These are phyloP conservation scores for Fusarium sp. DNA, from an alignment of 2,329 filamentous ascomycete species.

Conservation along the genomic window DNA sequence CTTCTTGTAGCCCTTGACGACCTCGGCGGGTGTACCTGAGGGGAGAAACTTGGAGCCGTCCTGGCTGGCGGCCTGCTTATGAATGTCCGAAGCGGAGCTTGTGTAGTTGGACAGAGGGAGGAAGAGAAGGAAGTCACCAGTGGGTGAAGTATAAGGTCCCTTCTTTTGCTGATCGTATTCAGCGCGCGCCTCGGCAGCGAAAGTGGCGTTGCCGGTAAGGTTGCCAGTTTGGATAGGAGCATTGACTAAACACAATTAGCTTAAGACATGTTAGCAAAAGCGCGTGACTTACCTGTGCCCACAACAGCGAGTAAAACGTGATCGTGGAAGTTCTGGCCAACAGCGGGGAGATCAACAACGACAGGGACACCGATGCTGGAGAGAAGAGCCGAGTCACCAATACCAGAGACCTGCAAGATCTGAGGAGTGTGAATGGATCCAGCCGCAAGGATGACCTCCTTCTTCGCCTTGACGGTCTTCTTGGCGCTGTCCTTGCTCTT, in stretches of 20 bases:
- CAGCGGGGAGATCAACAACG: conserved; percentile 56
- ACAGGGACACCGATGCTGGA: conserved; percentile 50
- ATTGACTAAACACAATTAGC: neutral
- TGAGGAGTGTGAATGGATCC: conserved; percentile 54
- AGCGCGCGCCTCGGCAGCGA: conserved; percentile 19
- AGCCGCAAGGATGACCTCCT: conserved; percentile 55
- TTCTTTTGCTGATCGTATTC: conserved; percentile 15
- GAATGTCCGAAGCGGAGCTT: neutral
- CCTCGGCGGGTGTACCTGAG: conserved; percentile 7
- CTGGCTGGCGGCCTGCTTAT: conserved; percentile 6
- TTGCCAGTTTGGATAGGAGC: conserved; percentile 16
- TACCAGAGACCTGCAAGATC: conserved; percentile 60
- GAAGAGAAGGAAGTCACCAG: conserved; percentile 27
- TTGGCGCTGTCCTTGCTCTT: neutral
- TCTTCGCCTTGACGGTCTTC: conserved; percentile 26
- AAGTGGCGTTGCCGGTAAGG: conserved; percentile 28
- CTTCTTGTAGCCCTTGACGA: conserved; percentile 23
- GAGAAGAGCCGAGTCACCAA: conserved; percentile 53
- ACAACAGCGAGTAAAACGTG: conserved; percentile 38
- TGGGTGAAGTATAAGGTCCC: conserved; percentile 23
- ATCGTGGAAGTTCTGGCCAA: conserved; percentile 59
- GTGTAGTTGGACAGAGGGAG: conserved; percentile 27
- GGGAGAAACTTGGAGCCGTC: conserved; percentile 22
- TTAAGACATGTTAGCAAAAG: rapidly evolving
- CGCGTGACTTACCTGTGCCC: neutral